These are phyloP conservation scores for Nitzschia putrida DNA, from an alignment of 108 stramenopile genomes.

Conservation along the genomic window DNA sequence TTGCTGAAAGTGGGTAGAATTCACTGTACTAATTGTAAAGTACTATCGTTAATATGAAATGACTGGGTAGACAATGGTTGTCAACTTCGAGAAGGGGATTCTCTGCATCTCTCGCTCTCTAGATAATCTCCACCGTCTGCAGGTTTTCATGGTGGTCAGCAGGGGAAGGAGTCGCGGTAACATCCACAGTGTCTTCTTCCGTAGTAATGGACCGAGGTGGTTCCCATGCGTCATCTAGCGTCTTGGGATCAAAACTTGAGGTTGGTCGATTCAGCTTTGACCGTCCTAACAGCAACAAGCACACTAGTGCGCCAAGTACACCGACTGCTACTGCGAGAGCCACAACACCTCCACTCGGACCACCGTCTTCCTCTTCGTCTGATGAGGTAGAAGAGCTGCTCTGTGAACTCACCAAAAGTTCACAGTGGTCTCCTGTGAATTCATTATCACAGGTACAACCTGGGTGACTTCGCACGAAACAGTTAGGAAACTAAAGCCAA, in stretches of 20 bases:
- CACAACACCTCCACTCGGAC: not conserved
- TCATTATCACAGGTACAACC: constrained; percentile 38
- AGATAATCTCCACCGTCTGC: constrained; percentile 18
- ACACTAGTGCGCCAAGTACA: not conserved
- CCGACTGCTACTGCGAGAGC: not conserved
- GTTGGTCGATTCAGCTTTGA: not conserved
- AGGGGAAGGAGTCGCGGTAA: not conserved
- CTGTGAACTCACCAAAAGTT: constrained; percentile 16
- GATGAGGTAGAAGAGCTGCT: not conserved
- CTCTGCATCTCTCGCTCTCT: not conserved
- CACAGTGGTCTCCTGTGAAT: constrained; percentile 40
- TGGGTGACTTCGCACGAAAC: constrained; percentile 20
- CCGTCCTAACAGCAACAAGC: not conserved
- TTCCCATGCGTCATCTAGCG: not conserved
- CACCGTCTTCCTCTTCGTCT: not conserved
- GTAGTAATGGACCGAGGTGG: not conserved
- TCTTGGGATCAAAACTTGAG: not conserved
- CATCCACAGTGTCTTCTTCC: constrained; percentile 15
- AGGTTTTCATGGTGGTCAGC: not conserved
- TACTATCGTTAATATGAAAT: too few species aligned
- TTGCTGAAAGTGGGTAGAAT: too few species aligned
- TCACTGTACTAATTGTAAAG: too few species aligned
- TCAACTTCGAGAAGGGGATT: too few species aligned
- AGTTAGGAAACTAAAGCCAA: not conserved
- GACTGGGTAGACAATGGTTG: too few species aligned